Evolutionary conservation across 805 yeast species (phyloP).

Genomic region (Kluyveromyces starmeri): DNA sequence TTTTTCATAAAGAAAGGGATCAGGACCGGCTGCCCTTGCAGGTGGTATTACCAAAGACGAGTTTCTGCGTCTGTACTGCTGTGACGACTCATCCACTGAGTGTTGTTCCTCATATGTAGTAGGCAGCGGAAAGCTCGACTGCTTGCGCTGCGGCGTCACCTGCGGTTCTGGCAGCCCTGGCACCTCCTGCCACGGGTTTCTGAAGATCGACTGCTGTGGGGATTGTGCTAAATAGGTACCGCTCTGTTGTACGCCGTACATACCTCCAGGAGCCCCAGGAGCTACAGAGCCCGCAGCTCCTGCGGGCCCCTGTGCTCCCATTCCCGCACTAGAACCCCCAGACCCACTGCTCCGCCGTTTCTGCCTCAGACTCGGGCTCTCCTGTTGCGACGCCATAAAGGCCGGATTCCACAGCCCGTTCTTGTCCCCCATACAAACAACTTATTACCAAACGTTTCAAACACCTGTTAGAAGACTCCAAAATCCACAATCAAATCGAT

Average conservation of each 20-base stretch:
- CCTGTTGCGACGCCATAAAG: slow-evolving; percentile 8
- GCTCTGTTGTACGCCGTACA: neutral
- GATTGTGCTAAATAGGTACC: neutral
- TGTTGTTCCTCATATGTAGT: slow-evolving; percentile 9
- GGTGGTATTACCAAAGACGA: slow-evolving; percentile 35
- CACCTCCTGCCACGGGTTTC: slow-evolving; percentile 16
- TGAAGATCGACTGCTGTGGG: slow-evolving; percentile 12
- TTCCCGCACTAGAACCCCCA: no score
- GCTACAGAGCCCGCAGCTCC: neutral
- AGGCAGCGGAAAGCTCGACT: slow-evolving; percentile 5
- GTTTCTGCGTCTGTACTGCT: slow-evolving; percentile 21
- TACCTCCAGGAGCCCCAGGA: neutral
- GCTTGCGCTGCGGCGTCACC: neutral
- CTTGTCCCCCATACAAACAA: slow-evolving; percentile 5
- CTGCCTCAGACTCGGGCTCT: neutral
- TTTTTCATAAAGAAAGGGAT: slow-evolving; percentile 32
- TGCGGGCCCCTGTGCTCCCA: neutral
- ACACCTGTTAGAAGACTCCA: no score
- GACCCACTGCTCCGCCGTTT: no score
- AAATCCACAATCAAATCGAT: no score
- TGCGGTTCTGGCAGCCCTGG: neutral
- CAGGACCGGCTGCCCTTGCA: slow-evolving; percentile 33
- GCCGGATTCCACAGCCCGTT: slow-evolving; percentile 15
- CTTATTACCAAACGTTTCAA: no score
- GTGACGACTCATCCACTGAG: slow-evolving; percentile 3